Conservation (phyloP, 257 asterid species). For the Verbascum thapsus region DNA sequence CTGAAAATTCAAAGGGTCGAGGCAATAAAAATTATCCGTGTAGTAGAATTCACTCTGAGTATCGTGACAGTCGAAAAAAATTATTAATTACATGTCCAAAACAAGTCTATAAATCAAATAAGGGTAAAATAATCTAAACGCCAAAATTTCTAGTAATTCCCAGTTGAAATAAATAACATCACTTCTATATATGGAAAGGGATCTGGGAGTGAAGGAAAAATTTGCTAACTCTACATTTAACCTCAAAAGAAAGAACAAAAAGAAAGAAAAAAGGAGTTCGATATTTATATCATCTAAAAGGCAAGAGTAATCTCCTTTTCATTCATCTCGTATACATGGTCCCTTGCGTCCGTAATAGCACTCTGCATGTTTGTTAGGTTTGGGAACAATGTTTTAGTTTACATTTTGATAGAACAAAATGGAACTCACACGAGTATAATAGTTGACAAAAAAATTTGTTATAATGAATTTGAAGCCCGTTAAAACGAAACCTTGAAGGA, state of each 20-base stretch:
- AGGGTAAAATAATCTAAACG: conserved; percentile 26
- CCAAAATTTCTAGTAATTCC: conserved; percentile 41
- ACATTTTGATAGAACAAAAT: no score
- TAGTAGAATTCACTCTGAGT: no score
- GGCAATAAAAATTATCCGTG: no score
- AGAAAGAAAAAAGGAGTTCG: not conserved
- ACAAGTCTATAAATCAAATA: not conserved
- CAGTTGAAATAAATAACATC: no score
- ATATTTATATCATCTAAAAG: conserved; percentile 50
- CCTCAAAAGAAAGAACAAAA: not conserved
- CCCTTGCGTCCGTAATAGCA: conserved; percentile 88
- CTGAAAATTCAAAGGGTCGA: no score
- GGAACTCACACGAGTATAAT: no score
- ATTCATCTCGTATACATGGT: conserved; percentile 91
- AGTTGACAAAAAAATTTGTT: no score
- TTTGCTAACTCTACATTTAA: conserved; percentile 20
- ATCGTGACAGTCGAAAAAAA: no score
- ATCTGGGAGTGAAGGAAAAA: conserved; percentile 13
- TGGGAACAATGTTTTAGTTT: not conserved
- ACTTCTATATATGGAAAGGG: conserved; percentile 12
- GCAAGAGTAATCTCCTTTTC: conserved; percentile 77
- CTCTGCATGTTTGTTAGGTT: conserved; percentile 60
- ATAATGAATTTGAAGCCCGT: no score
- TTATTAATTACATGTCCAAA: no score
- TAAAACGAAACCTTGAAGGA: not conserved